Evolutionary conservation across 805 yeast genomes (phyloP).

Genomic region (Torulaspora quercuum): DNA sequence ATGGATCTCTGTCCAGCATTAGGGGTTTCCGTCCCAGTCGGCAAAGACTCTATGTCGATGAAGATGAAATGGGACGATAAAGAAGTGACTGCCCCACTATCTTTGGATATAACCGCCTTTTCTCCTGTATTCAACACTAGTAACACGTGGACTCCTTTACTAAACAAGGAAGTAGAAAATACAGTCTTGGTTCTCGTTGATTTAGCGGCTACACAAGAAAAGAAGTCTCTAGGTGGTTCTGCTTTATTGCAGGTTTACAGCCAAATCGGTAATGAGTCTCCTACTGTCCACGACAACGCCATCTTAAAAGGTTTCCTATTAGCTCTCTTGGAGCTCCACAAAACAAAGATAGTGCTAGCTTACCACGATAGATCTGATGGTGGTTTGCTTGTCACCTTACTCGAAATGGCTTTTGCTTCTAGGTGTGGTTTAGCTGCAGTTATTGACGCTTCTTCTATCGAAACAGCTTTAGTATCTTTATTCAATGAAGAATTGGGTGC

Average conservation of each 20-base stretch:
- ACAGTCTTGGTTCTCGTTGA: constrained; percentile 76
- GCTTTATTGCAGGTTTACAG: constrained; percentile 91
- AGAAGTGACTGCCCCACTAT: constrained; percentile 93
- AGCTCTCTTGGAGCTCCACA: constrained; percentile 70
- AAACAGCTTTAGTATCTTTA: constrained; percentile 51
- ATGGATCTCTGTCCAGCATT: constrained; percentile 89
- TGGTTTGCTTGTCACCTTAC: constrained; percentile 78
- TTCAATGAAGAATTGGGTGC: constrained; percentile 96
- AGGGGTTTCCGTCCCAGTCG: constrained; percentile 92
- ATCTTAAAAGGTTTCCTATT: constrained; percentile 66
- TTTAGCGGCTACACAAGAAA: constrained; percentile 52
- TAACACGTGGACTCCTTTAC: constrained; percentile 92
- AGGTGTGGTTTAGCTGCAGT: constrained; percentile 73
- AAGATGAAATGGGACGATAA: constrained; percentile 94
- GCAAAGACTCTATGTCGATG: constrained; percentile 99
- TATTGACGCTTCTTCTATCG: constrained; percentile 37
- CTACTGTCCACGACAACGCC: constrained; percentile 70
- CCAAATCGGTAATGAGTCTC: constrained; percentile 78
- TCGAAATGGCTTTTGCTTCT: constrained; percentile 97
- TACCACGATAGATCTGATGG: constrained; percentile 98
- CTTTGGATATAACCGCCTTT: constrained; percentile 87
- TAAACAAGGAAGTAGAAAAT: constrained; percentile 49
- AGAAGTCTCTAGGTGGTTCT: constrained; percentile 80
- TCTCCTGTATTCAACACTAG: constrained; percentile 81
- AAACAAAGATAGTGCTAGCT: constrained; percentile 63